phyloP scores from a whole-genome alignment of 768 basidiomycete species.

The Mycena floridula region DNA sequence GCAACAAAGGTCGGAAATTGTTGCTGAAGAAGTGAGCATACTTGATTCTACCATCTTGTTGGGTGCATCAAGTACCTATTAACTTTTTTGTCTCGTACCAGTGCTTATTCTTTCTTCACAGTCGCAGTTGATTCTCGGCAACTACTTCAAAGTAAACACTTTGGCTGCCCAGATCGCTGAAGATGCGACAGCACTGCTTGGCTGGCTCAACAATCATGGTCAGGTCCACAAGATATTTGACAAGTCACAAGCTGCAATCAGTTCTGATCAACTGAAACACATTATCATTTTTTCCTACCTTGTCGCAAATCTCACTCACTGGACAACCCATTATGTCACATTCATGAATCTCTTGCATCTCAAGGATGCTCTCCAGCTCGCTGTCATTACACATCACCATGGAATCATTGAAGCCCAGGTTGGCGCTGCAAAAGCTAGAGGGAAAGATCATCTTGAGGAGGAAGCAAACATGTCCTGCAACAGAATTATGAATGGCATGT shows the following conservation, averaged over 20 bases:
- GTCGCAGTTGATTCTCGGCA: constrained; percentile 7
- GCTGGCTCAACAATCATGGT: constrained; percentile 3
- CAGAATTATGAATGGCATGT: neutral
- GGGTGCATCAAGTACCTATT: constrained; percentile 7
- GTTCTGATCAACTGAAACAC: neutral
- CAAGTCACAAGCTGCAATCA: neutral
- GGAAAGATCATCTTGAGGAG: neutral
- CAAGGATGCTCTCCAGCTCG: neutral
- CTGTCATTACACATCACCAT: neutral
- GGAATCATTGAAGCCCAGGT: constrained; percentile 7
- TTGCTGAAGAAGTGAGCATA: constrained; percentile 5
- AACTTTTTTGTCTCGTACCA: neutral
- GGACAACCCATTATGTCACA: constrained; percentile 6
- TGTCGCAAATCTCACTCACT: constrained; percentile 3
- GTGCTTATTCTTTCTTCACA: neutral
- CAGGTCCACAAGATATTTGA: constrained; percentile 3
- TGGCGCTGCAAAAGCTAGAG: constrained; percentile 2
- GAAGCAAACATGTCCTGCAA: neutral
- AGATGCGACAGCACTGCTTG: constrained; percentile 1
- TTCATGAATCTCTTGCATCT: constrained; percentile 1
- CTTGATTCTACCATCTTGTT: constrained; percentile 7
- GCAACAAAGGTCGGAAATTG: constrained; percentile 4
- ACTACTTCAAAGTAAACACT: constrained; percentile 7
- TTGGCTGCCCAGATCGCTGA: constrained; percentile 2
- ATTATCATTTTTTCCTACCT: constrained; percentile 1